Conservation (phyloP, 139 green algal species). For the Tetradesmus obliquus region DNA sequence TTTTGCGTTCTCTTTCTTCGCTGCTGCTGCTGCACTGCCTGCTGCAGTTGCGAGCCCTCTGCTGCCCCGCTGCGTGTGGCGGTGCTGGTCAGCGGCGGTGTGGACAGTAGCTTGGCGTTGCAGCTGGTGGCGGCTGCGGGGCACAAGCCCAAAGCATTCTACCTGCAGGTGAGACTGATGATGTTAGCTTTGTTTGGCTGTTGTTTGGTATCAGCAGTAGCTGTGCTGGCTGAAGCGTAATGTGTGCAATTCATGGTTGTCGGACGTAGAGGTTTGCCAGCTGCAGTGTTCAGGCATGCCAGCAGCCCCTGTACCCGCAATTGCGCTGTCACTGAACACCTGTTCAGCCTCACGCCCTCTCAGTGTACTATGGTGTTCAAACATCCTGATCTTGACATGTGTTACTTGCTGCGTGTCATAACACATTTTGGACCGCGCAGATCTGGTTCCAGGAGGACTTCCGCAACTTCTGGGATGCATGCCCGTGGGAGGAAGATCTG, state of each 20-base stretch:
- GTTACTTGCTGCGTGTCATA: background rate
- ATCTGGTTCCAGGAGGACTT: constrained; percentile 99
- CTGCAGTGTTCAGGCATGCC: too few relatives aligned
- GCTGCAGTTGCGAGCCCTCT: constrained; percentile 13
- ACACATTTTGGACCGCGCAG: constrained; percentile 51
- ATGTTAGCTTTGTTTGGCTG: constrained; percentile 70
- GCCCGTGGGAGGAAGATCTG: constrained; percentile 98
- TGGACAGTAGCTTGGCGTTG: constrained; percentile 96
- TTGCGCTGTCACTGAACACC: too few relatives aligned
- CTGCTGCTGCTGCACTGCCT: background rate
- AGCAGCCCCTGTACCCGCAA: too few relatives aligned
- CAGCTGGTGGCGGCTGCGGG: constrained; percentile 84
- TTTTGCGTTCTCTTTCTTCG: background rate
- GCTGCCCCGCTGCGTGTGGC: constrained; percentile 66
- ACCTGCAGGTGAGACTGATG: constrained; percentile 60
- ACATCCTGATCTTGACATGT: background rate
- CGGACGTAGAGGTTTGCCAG: too few relatives aligned
- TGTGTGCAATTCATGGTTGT: too few relatives aligned
- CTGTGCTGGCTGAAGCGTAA: too few relatives aligned
- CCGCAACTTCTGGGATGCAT: constrained; percentile 94
- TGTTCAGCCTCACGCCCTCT: too few relatives aligned
- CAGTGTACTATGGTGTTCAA: too few relatives aligned
- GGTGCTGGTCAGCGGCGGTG: constrained; percentile 93
- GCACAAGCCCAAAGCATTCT: constrained; percentile 89
- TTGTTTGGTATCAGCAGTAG: too few relatives aligned